Percentiles rank a stretch among this genome's conserved stretches.
Evolutionary conservation across 2,329 filamentous ascomycete genomes (phyloP).

Genomic region (Xylaria sp.): DNA sequence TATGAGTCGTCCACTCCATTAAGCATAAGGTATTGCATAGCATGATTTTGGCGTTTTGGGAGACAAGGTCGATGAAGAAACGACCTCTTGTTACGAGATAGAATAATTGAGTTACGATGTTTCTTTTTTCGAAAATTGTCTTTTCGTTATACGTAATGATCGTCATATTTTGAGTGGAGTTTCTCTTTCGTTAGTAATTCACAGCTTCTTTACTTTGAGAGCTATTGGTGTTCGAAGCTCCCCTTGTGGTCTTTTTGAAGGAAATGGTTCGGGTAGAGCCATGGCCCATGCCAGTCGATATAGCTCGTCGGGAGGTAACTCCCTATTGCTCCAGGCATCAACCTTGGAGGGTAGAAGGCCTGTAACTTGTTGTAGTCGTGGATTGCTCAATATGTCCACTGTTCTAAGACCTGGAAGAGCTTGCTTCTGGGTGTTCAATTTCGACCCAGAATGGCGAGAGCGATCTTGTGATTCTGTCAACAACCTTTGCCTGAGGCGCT

Average conservation of each 20-base stretch:
- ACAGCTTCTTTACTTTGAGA: background rate
- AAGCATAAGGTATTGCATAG: slow-evolving; percentile 20
- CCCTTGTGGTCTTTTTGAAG: slow-evolving; percentile 41
- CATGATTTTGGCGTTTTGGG: slow-evolving; percentile 25
- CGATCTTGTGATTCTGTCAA: background rate
- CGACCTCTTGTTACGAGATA: slow-evolving; percentile 22
- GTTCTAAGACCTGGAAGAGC: background rate
- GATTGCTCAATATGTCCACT: slow-evolving; percentile 15
- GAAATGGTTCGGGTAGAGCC: slow-evolving; percentile 41
- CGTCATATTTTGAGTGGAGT: slow-evolving; percentile 2
- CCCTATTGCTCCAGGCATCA: slow-evolving; percentile 33
- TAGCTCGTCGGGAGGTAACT: slow-evolving; percentile 39
- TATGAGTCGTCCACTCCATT: background rate
- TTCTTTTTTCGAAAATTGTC: background rate
- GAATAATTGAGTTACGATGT: slow-evolving; percentile 20
- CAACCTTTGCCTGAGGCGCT: background rate
- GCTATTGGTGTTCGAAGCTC: slow-evolving; percentile 26
- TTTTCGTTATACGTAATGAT: background rate
- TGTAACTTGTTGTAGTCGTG: slow-evolving; percentile 41
- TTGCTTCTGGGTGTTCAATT: background rate
- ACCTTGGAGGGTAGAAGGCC: slow-evolving; percentile 40
- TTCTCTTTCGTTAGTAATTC: background rate
- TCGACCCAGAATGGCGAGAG: background rate
- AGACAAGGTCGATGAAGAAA: slow-evolving; percentile 17
- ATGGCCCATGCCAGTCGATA: slow-evolving; percentile 39